Evolutionary conservation across 2,329 filamentous ascomycete species (phyloP).

Genomic region (Apiospora arundinis): DNA sequence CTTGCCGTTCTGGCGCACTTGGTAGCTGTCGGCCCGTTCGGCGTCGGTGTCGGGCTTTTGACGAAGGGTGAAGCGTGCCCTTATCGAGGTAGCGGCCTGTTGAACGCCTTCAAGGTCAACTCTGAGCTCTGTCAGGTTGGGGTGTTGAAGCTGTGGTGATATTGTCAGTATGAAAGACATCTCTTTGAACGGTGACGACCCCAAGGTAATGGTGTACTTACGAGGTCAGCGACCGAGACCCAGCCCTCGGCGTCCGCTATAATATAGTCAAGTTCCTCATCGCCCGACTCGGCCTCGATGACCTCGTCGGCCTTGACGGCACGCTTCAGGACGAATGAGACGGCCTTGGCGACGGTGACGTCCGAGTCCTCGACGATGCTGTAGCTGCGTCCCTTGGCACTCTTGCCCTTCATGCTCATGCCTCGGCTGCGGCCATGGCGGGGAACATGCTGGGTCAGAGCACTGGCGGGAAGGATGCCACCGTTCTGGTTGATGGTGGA

Average conservation of each 20-base stretch:
- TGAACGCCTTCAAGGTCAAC: constrained; percentile 45
- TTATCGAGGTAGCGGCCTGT: constrained; percentile 42
- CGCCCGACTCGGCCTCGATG: constrained; percentile 34
- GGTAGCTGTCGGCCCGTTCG: constrained; percentile 40
- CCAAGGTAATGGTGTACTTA: constrained; percentile 34
- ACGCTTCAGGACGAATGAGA: constrained; percentile 49
- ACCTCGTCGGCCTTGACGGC: constrained; percentile 44
- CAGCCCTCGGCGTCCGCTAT: constrained; percentile 48
- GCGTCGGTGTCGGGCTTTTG: constrained; percentile 34
- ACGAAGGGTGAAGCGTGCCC: constrained; percentile 45
- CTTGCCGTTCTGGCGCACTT: constrained; percentile 44
- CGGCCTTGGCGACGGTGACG: constrained; percentile 46
- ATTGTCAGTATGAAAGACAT: constrained; percentile 21
- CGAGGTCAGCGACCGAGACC: constrained; percentile 47
- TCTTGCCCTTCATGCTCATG: constrained; percentile 47
- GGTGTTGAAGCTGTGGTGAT: constrained; percentile 41
- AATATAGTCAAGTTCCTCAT: constrained; percentile 38
- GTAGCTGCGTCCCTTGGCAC: constrained; percentile 44
- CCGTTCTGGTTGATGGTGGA: constrained; percentile 44
- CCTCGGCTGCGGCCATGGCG: constrained; percentile 47
- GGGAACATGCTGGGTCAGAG: constrained; percentile 41
- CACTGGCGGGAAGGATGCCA: constrained; percentile 44
- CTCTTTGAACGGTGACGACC: neutral
- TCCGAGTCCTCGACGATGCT: constrained; percentile 50
- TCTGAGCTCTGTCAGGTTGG: constrained; percentile 43